phyloP scores from a whole-genome alignment of 192 early-diverging fungal genomes.

The Spizellomyces punctatus region DNA sequence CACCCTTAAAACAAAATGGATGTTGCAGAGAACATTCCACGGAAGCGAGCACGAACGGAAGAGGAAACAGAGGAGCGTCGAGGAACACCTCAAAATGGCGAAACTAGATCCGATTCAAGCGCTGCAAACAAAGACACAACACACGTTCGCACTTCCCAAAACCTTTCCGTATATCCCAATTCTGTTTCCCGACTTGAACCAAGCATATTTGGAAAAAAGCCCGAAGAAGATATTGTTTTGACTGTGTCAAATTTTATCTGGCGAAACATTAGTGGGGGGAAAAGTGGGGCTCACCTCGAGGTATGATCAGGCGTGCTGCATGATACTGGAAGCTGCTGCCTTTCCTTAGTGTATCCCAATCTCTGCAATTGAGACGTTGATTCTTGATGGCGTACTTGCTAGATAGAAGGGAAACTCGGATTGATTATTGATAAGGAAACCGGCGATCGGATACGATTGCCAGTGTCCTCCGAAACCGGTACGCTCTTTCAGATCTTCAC shows the following conservation, averaged over 20 bases:
- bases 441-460: slow-evolving; percentile 60
- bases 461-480: slow-evolving; percentile 68
- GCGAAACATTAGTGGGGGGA: slow-evolving; percentile 1
- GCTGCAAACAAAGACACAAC: too few species aligned
- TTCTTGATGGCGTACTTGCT: neutral
- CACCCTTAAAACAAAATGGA: too few species aligned
- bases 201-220: slow-evolving; percentile 18
- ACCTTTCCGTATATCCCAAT: too few species aligned
- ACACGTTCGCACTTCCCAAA: too few species aligned
- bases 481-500: slow-evolving; percentile 2
- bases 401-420: slow-evolving; percentile 95
- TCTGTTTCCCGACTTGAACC: slow-evolving; percentile 6
- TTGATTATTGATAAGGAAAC: slow-evolving; percentile 70
- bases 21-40: too few species aligned
- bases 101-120: too few species aligned
- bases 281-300: slow-evolving; percentile 19
- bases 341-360: neutral
- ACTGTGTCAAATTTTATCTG: slow-evolving; percentile 30
- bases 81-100: too few species aligned
- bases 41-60: too few species aligned
- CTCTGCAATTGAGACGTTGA: neutral
- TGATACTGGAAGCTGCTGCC: too few species aligned
- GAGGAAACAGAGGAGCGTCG: too few species aligned
- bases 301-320: neutral
- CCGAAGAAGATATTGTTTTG: slow-evolving; percentile 23